Conservation (phyloP, 129 eudicot species). For the Cynara cardunculus region DNA sequence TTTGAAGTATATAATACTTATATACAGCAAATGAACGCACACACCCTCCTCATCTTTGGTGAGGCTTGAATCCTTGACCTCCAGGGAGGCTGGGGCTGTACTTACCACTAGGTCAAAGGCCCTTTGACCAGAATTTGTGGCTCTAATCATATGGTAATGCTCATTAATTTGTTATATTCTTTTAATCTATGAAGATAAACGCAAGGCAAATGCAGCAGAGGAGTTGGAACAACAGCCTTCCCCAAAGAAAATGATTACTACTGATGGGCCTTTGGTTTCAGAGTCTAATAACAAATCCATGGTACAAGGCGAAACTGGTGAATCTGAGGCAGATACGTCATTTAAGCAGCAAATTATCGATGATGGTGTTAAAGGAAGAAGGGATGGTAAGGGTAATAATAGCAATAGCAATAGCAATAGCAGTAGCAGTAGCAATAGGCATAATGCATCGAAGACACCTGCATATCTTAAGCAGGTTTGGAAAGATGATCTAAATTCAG, state of each 20-base stretch:
- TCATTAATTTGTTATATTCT: background rate
- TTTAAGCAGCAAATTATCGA: constrained; percentile 12
- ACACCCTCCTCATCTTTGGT: background rate
- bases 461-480: constrained; percentile 60
- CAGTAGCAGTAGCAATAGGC: background rate
- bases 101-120: too few species aligned
- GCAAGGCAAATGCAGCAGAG: constrained; percentile 39
- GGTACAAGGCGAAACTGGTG: constrained; percentile 24
- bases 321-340: constrained; percentile 30
- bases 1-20: too few species aligned
- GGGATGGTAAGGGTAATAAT: background rate
- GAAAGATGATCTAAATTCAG: constrained; percentile 72
- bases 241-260: constrained; percentile 34
- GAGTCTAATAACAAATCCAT: constrained; percentile 24
- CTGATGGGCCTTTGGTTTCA: constrained; percentile 42
- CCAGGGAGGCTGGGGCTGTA: too few species aligned
- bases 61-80: too few species aligned
- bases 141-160: background rate
- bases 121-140: background rate
- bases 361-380: constrained; percentile 5
- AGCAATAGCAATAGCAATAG: background rate
- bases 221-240: constrained; percentile 47
- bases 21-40: background rate
- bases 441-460: constrained; percentile 25
- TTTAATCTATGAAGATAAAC: constrained; percentile 41